Percentiles rank a stretch among this genome's conserved stretches.
Conservation (phyloP, 2,329 filamentous ascomycete species). For the Diaporthe sp. region DNA sequence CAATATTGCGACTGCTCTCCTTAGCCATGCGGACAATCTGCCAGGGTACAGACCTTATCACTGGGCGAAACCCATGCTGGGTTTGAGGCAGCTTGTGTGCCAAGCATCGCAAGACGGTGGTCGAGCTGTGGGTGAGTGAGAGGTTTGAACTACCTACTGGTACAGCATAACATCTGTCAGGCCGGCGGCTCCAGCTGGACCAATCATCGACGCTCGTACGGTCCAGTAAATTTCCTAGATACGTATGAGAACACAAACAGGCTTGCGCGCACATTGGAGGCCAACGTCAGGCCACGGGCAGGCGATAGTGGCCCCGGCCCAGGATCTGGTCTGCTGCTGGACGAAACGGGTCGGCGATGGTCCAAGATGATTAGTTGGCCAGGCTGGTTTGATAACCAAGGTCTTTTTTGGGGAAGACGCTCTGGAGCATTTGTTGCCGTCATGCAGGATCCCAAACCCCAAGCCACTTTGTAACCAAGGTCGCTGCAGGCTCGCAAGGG, state of each 20-base stretch:
- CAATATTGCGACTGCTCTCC: neutral
- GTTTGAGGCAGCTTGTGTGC: neutral
- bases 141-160: neutral
- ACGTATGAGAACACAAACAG: neutral
- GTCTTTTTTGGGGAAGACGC: neutral
- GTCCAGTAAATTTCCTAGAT: neutral
- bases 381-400: constrained; percentile 1
- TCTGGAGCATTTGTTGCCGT: constrained; percentile 25
- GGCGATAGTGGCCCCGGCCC: neutral
- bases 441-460: constrained; percentile 33
- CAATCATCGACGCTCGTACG: neutral
- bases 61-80: constrained; percentile 14
- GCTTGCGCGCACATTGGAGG: neutral
- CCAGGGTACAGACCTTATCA: neutral
- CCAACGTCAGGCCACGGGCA: constrained; percentile 17
- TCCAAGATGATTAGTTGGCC: constrained; percentile 11
- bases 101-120: constrained; percentile 5
- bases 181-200: constrained; percentile 5
- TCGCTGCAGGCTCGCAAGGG: constrained; percentile 33
- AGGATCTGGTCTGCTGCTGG: constrained; percentile 26
- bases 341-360: constrained; percentile 28
- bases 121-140: too few species aligned
- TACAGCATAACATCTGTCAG: neutral
- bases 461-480: constrained; percentile 20
- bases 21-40: neutral